Evolutionary conservation across 108 stramenopile genomes (phyloP).

Genomic region (Nitzschia sp.): DNA sequence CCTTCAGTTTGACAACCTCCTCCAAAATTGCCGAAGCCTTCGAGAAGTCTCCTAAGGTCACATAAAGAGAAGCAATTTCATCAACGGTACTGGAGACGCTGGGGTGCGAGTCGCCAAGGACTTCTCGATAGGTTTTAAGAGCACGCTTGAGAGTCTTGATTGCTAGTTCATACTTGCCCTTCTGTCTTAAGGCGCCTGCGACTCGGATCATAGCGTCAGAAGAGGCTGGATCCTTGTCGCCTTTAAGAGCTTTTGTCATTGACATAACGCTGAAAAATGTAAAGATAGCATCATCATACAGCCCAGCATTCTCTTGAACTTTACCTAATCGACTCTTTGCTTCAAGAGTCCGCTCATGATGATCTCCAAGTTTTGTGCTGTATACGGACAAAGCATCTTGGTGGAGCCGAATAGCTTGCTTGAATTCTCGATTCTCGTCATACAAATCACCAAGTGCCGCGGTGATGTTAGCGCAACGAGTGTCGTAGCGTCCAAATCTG

Average conservation of each 20-base stretch:
- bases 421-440: constrained; percentile 43
- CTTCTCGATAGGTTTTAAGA: constrained; percentile 53
- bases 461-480: constrained; percentile 47
- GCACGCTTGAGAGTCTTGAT: constrained; percentile 64
- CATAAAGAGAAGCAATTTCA: constrained; percentile 57
- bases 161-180: constrained; percentile 50
- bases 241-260: constrained; percentile 51
- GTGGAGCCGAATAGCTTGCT: constrained; percentile 52
- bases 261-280: constrained; percentile 40
- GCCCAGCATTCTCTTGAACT: constrained; percentile 46
- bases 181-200: constrained; percentile 42
- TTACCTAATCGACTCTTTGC: constrained; percentile 44
- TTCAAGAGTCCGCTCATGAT: constrained; percentile 42
- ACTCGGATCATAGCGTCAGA: constrained; percentile 32
- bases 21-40: constrained; percentile 62
- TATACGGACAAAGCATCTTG: constrained; percentile 59
- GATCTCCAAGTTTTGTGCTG: constrained; percentile 61
- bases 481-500: constrained; percentile 48
- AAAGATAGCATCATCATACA: constrained; percentile 49
- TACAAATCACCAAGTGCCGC: constrained; percentile 56
- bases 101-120: constrained; percentile 50
- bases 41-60: constrained; percentile 51
- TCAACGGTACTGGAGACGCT: constrained; percentile 60
- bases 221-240: constrained; percentile 38
- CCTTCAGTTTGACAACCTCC: constrained; percentile 66